These are phyloP conservation scores for Camelina neglecta DNA, from an alignment of 345 rosid species.

Conservation along the genomic window DNA sequence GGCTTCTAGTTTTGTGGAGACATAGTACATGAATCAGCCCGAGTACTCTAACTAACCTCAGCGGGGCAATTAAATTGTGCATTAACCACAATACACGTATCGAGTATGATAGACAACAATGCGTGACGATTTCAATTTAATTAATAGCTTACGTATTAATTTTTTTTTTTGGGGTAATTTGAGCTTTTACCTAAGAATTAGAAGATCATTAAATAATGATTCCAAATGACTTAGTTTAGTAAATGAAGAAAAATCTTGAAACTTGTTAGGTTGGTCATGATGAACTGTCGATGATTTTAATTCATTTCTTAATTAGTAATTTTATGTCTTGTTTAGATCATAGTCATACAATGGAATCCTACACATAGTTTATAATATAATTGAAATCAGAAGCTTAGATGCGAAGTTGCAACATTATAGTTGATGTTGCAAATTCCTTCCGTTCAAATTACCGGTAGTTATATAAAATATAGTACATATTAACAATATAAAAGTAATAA, in stretches of 20 bases:
- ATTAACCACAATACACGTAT: conserved; percentile 41
- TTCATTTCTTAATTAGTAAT: neutral
- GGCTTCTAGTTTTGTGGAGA: conserved; percentile 26
- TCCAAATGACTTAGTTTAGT: conserved; percentile 4
- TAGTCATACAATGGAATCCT: conserved; percentile 16
- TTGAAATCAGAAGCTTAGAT: conserved; percentile 10
- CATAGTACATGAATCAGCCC: conserved; percentile 15
- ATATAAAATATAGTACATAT: neutral
- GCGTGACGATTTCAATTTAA: conserved; percentile 42
- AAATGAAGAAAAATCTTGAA: conserved; percentile 20
- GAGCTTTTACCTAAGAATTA: neutral
- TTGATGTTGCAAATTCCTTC: conserved; percentile 21
- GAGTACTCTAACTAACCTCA: conserved; percentile 34
- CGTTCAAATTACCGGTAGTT: neutral
- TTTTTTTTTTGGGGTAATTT: conserved; percentile 1
- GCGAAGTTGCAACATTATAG: conserved; percentile 31
- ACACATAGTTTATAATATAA: conserved; percentile 7
- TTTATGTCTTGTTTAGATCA: neutral
- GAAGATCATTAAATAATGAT: neutral
- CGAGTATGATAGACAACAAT: conserved; percentile 37
- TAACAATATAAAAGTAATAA: neutral
- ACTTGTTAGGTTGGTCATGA: conserved; percentile 31
- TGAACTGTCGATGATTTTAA: conserved; percentile 14
- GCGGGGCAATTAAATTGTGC: conserved; percentile 36
- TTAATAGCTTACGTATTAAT: conserved; percentile 26